A percentile compares a stretch with the other conserved stretches of the same genome.
Evolutionary conservation across 2,329 filamentous ascomycete genomes (phyloP).

Genomic region (Harringtonia lauricola): DNA sequence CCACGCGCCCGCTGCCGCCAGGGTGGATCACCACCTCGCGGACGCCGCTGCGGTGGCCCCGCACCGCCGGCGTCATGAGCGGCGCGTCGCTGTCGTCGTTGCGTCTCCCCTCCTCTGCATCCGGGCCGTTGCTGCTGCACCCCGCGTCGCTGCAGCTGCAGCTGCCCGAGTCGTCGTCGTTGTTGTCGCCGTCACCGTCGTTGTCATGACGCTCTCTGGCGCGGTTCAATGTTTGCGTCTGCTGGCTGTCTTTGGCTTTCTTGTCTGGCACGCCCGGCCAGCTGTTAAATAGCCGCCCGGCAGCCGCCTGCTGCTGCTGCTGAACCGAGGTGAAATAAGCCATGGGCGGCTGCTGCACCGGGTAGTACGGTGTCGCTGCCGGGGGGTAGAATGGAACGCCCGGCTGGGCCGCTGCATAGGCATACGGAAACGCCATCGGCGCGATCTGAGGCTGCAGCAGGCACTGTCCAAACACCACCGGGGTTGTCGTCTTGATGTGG

Average conservation of each 20-base stretch:
- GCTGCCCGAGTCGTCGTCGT: too few species aligned
- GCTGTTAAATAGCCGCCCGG: conserved; percentile 1
- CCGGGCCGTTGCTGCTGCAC: not conserved
- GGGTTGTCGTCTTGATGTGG: too few species aligned
- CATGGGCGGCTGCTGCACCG: not conserved
- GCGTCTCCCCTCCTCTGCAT: not conserved
- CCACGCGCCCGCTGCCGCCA: conserved; percentile 2
- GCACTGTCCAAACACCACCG: too few species aligned
- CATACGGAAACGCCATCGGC: not conserved
- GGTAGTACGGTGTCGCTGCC: not conserved
- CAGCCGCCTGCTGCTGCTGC: not conserved
- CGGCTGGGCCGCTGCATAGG: not conserved
- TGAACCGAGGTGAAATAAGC: not conserved
- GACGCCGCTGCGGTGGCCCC: not conserved
- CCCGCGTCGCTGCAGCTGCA: too few species aligned
- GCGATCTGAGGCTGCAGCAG: too few species aligned
- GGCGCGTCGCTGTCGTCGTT: not conserved
- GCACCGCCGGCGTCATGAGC: too few species aligned
- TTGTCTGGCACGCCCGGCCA: conserved; percentile 4
- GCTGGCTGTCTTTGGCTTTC: too few species aligned
- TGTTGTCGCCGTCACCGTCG: too few species aligned
- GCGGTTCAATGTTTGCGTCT: too few species aligned
- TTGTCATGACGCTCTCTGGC: too few species aligned
- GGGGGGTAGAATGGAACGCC: too few species aligned
- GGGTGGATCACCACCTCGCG: conserved; percentile 2